Evolutionary conservation across 2,329 filamentous ascomycete genomes (phyloP).

Genomic region (Fusarium piperis): DNA sequence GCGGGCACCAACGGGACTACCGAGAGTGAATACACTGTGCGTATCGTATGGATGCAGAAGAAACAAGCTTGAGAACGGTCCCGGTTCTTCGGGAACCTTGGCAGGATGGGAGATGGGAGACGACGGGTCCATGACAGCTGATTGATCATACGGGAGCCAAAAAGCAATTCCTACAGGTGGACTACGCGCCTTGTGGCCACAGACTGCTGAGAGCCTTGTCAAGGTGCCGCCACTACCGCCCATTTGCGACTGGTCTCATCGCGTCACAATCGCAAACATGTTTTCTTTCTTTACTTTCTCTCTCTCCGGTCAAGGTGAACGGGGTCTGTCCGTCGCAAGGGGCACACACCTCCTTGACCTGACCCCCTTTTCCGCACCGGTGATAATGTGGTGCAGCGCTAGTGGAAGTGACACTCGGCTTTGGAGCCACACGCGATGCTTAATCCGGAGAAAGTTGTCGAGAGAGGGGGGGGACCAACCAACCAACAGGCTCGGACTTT

Average conservation of each 20-base stretch:
- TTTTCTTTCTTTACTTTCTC: neutral
- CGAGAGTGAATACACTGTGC: conserved; percentile 4
- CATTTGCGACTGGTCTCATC: conserved; percentile 4
- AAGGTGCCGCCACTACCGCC: neutral
- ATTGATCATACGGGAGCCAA: conserved; percentile 7
- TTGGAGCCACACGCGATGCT: conserved; percentile 5
- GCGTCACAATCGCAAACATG: neutral
- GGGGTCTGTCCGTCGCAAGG: conserved; percentile 1
- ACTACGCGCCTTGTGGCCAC: neutral
- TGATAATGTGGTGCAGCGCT: neutral
- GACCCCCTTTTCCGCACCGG: conserved; percentile 6
- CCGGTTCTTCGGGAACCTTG: conserved; percentile 20
- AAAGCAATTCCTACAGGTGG: neutral
- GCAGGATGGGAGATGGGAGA: neutral
- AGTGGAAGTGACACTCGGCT: neutral
- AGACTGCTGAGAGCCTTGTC: neutral
- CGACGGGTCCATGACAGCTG: conserved; percentile 3
- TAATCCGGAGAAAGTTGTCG: conserved; percentile 16
- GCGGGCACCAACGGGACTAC: neutral
- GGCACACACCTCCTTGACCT: neutral
- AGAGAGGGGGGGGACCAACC: neutral
- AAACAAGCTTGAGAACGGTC: conserved; percentile 5
- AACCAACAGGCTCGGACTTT: neutral
- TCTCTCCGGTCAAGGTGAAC: neutral
- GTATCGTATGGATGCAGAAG: neutral